Evolutionary conservation across 495 filamentous ascomycete genomes (phyloP), one percentile per base, ranked within the genome.

Genomic region (Cercophora samala): DNA sequence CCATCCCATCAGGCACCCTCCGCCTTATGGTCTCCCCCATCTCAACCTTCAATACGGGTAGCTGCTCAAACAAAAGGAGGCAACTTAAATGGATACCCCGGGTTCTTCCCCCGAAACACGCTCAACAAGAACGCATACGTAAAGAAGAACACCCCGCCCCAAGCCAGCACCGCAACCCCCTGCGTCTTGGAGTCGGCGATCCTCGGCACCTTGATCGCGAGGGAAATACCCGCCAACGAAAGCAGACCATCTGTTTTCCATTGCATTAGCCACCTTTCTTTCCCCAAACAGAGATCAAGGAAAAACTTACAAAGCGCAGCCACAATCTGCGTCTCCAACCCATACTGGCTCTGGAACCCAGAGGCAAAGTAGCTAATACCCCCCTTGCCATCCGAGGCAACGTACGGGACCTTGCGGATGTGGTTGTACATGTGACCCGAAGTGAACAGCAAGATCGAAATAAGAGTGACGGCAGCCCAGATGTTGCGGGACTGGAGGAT

Each of bases 371-470:
- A 99, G 74, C 80, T 90, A 53, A 98, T 86, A 2, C 93, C 93
- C 8, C 96, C 96, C 58, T 83, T 85, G 5, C 91, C 92, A 78
- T 98, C 89, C 22, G 89, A 91, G 46, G 88, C 87, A 58, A 98
- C 92, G 73, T 99, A 99, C n/a, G 95, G 94, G 0, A 95, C 93
- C 73, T 93, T 93, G 64, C 95, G 86, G 74, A 99, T 99, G 71
- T 98, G 95, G 78, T 98, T 98, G 85, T 93, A 99, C 95, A 99
- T 99, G 75, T 98, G 93, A 17, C 96, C 95, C 69, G 89, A 93
- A 42, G 91, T 98, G 81, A 99, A 99, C 37, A 99, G 81, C 54
- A 99, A 87, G 66, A 99, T 92, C 8, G 87, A 85, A 70, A 99
- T 91, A 62, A 99, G 80, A 74, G 91, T 94, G 69, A 97, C 75